Percentiles rank a stretch among this genome's conserved stretches.
Evolutionary conservation across 768 basidiomycete genomes (phyloP).

Genomic region (Russula sp.): DNA sequence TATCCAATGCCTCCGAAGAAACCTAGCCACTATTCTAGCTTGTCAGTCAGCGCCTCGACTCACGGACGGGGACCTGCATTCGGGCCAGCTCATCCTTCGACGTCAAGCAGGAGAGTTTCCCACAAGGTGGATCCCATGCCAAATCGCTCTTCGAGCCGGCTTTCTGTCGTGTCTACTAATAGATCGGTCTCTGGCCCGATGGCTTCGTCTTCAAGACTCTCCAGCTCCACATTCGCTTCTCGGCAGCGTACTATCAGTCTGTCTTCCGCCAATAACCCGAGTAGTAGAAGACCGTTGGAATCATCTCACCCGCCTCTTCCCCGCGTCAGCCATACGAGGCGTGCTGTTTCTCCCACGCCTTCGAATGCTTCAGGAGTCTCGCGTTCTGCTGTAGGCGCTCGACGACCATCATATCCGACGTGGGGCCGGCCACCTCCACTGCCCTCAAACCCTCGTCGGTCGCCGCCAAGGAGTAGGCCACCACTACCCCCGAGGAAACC

Average conservation of each 20-base stretch:
- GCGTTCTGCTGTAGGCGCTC: slow-evolving; percentile 41
- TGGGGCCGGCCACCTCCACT: slow-evolving; percentile 66
- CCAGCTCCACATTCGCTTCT: slow-evolving; percentile 71
- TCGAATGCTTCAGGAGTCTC: slow-evolving; percentile 52
- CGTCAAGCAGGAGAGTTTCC: slow-evolving; percentile 44
- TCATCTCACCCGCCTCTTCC: slow-evolving; percentile 30
- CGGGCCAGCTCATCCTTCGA: slow-evolving; percentile 39
- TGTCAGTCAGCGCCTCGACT: slow-evolving; percentile 32
- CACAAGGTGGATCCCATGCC: slow-evolving; percentile 30
- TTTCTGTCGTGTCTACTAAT: slow-evolving; percentile 45
- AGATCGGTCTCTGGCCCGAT: slow-evolving; percentile 68
- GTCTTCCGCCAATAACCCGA: slow-evolving; percentile 32
- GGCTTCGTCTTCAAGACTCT: slow-evolving; percentile 37
- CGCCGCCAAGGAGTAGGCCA: slow-evolving; percentile 42
- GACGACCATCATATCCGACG: slow-evolving; percentile 42
- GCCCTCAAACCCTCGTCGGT: slow-evolving; percentile 35
- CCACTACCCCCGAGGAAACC: slow-evolving; percentile 43
- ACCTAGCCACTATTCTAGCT: slow-evolving; percentile 32
- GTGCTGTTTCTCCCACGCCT: slow-evolving; percentile 51
- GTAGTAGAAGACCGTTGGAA: slow-evolving; percentile 29
- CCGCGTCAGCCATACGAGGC: slow-evolving; percentile 35
- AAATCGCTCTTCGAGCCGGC: slow-evolving; percentile 49
- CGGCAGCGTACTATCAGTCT: slow-evolving; percentile 73
- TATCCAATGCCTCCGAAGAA: slow-evolving; percentile 27
- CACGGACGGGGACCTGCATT: slow-evolving; percentile 29